Base-by-base conservation (phyloP, 2,329 filamentous ascomycete genomes). In the Xylariaceae sp. region DNA sequence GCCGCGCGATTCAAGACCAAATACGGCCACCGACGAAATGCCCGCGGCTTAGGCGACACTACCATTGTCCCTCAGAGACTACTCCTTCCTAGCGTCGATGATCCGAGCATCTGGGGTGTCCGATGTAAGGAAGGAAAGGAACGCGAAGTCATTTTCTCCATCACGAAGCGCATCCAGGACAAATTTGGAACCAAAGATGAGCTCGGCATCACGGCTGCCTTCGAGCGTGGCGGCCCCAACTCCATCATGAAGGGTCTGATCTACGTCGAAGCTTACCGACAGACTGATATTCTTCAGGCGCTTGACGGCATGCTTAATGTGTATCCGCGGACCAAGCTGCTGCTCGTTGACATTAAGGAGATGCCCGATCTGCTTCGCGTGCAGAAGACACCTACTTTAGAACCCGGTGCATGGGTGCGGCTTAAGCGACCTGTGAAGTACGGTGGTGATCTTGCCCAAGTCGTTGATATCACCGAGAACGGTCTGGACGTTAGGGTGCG, bases 301-400 rank as follows among this genome's bases (percentile, higher is more conserved):
- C 75, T 96, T 39, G 89, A 96, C 54, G 88, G 86, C 39, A 82
- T 99, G 63, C 81, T 89, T 53, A 90, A 96, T 64, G 87, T 95
- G 35, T 99, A 96, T 67, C 89, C 92, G 47, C 84, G 90, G 49
- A 87, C 83, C 27, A 94, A 90, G 69, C 86, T 94, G 72, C 82
- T 91, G 40, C 75, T 97, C 45, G 90, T 99, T 39, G 89, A 94
- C 43, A 90, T 97, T 62, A 95, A 95, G 68, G 94, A 99, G 70
- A 96, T 96, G 85, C 92, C 94, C 1, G 94, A 97, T 69, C 80
- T 99, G n/a, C 77, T 99, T 15, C 84, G 90, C 45, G 89, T 95
- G 27, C 85, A 83, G 53, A 96, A 96, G 73, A 92, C 87, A 2
- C 88, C 90, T 42, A 84, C 85, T 22, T 75, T 99, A 32, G 84